Conservation (phyloP, 345 rosid genomes). For the Brassica incana region DNA sequence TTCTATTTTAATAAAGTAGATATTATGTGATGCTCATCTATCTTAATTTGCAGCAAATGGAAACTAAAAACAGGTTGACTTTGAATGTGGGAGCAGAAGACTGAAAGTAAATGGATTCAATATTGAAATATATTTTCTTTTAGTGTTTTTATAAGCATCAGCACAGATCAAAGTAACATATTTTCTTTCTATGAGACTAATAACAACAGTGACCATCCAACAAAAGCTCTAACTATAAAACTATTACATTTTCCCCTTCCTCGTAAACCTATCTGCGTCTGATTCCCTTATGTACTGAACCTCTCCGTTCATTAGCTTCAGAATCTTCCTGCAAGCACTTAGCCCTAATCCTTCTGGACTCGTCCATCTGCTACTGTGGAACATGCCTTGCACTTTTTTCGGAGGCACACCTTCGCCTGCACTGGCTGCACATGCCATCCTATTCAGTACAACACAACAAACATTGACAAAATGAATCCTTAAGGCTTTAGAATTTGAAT, state of each 20-base stretch:
- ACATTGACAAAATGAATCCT: not conserved
- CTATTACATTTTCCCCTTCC: too few species aligned
- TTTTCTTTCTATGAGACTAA: not conserved
- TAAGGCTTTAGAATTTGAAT: not conserved
- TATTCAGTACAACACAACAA: constrained; percentile 19
- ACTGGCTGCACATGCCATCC: constrained; percentile 90
- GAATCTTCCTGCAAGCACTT: constrained; percentile 86
- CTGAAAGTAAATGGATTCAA: not conserved
- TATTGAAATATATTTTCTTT: too few species aligned
- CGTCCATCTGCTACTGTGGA: constrained; percentile 69
- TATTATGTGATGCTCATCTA: too few species aligned
- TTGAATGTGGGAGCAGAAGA: not conserved
- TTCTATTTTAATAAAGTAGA: too few species aligned
- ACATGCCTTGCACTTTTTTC: constrained; percentile 87
- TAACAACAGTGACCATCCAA: not conserved
- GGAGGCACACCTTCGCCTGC: constrained; percentile 92
- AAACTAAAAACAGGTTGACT: not conserved
- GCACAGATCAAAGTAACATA: not conserved
- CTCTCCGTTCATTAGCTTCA: constrained; percentile 86
- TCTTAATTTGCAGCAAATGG: not conserved
- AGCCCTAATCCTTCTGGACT: constrained; percentile 84
- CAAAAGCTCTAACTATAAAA: not conserved
- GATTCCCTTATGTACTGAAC: constrained; percentile 87
- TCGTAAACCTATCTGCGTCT: too few species aligned
- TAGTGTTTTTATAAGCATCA: not conserved